These are phyloP conservation scores for Chionographis japonica DNA, from an alignment of 106 monocot species.

Conservation along the genomic window DNA sequence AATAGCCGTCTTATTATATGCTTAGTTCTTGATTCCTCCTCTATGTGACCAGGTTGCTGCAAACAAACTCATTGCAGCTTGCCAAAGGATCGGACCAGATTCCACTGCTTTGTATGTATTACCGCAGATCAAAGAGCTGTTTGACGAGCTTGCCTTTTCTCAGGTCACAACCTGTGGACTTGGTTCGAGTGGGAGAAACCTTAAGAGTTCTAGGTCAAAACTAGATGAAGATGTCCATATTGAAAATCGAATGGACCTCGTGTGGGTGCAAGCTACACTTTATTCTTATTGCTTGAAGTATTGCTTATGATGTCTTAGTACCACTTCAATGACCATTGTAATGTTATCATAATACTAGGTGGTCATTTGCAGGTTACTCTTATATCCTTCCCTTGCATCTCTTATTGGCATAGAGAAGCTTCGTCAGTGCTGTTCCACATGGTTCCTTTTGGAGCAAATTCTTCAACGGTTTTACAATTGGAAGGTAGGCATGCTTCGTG, in stretches of 20 bases:
- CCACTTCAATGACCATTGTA: not conserved
- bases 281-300: not conserved
- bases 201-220: constrained; percentile 27
- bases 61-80: constrained; percentile 54
- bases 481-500: constrained; percentile 41
- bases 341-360: not conserved
- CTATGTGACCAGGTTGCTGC: constrained; percentile 56
- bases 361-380: constrained; percentile 43
- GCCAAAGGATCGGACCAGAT: constrained; percentile 79
- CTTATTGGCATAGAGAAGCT: constrained; percentile 91
- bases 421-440: constrained; percentile 72
- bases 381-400: constrained; percentile 85
- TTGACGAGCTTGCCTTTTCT: constrained; percentile 83
- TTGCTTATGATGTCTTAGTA: not conserved
- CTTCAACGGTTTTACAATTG: constrained; percentile 70
- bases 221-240: constrained; percentile 32
- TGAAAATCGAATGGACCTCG: constrained; percentile 65
- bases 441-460: constrained; percentile 92
- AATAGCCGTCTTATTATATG: not conserved
- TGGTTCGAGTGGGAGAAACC: constrained; percentile 23
- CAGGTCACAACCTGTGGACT: constrained; percentile 26
- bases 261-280: constrained; percentile 47
- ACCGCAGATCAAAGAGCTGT: constrained; percentile 76
- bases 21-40: not conserved
- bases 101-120: constrained; percentile 55